These are phyloP conservation scores for Neonothopanus nambi DNA, from an alignment of 1,284 basidiomycete species.

Conservation along the genomic window DNA sequence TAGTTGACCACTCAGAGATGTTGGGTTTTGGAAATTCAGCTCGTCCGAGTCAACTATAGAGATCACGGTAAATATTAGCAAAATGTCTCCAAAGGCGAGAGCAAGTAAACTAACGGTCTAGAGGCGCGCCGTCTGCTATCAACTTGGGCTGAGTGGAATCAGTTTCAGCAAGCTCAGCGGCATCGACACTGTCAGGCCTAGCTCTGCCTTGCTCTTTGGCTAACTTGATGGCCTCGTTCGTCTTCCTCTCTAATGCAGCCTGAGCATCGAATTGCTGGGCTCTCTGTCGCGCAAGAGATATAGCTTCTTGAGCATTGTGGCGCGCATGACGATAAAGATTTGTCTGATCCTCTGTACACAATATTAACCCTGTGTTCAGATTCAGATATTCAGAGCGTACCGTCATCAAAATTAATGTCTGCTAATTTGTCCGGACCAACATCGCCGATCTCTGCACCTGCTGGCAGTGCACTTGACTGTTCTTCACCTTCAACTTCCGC, in stretches of 20 bases:
- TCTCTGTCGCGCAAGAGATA: conserved; percentile 78
- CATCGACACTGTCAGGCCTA: conserved; percentile 38
- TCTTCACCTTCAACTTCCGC: conserved; percentile 85
- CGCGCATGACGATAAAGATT: conserved; percentile 90
- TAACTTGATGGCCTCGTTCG: conserved; percentile 71
- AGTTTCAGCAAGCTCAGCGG: conserved; percentile 28
- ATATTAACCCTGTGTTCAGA: conserved; percentile 1
- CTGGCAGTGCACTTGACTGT: conserved; percentile 44
- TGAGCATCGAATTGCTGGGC: conserved; percentile 87
- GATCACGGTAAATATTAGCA: conserved; percentile 8
- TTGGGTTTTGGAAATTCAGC: conserved; percentile 99
- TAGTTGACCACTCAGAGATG: conserved; percentile 85
- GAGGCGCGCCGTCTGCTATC: conserved; percentile 34
- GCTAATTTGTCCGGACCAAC: conserved; percentile 54
- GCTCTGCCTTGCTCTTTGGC: conserved; percentile 67
- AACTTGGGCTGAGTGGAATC: conserved; percentile 20
- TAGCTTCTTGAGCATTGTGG: conserved; percentile 88
- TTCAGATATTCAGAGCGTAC: conserved; percentile 42
- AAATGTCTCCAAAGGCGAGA: not conserved
- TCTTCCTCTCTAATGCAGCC: conserved; percentile 78
- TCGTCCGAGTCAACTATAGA: conserved; percentile 88
- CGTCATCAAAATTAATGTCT: conserved; percentile 95
- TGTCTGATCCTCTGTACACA: conserved; percentile 76
- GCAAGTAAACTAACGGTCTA: conserved; percentile 60
- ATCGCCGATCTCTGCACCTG: conserved; percentile 59